phyloP scores from a whole-genome alignment of 352 stramenopile genomes.

The Phytophthora litchii region DNA sequence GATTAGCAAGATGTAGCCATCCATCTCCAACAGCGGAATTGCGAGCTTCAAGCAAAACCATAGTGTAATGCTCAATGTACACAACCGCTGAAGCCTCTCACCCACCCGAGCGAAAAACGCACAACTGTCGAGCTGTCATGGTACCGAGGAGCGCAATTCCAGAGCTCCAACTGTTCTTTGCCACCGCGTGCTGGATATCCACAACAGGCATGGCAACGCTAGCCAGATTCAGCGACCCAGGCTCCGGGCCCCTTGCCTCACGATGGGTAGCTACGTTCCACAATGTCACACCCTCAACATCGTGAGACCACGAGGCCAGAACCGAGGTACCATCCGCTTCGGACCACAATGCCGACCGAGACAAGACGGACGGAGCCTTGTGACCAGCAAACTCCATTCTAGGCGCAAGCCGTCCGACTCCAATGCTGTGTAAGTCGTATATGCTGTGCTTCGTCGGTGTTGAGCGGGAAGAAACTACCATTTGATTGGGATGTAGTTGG shows the following conservation, averaged over 20 bases:
- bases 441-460: constrained; percentile 48
- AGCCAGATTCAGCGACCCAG: constrained; percentile 6
- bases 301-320: constrained; percentile 39
- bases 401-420: constrained; percentile 13
- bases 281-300: constrained; percentile 29
- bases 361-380: constrained; percentile 47
- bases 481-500: constrained; percentile 34
- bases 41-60: no score
- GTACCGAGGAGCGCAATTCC: constrained; percentile 40
- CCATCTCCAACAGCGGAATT: constrained; percentile 7
- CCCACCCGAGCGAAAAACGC: constrained; percentile 23
- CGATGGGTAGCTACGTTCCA: constrained; percentile 32
- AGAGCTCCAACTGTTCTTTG: constrained; percentile 30
- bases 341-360: constrained; percentile 54
- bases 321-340: constrained; percentile 33
- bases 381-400: constrained; percentile 41
- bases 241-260: constrained; percentile 16
- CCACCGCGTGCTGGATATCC: constrained; percentile 46
- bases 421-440: constrained; percentile 38
- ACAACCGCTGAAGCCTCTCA: neutral
- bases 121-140: constrained; percentile 38
- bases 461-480: constrained; percentile 53
- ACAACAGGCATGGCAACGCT: constrained; percentile 26
- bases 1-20: constrained; percentile 32
- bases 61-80: neutral